Conservation (phyloP, 169 alveolate species). For the Plasmodium coatneyi region DNA sequence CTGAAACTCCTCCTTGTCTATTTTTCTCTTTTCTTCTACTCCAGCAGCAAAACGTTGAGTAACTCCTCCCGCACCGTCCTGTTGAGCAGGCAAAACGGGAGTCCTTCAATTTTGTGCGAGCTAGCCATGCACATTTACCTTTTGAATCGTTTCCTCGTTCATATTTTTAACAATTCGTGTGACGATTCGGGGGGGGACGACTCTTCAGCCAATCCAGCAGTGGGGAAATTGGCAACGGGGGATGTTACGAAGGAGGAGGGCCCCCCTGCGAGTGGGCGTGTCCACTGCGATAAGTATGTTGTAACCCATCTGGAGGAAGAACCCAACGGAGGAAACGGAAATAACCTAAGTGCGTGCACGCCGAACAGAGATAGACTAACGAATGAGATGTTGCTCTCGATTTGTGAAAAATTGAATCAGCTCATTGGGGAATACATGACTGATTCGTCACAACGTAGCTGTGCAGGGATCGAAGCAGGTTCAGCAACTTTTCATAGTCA, state of each 20-base stretch:
- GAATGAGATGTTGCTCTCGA: neutral
- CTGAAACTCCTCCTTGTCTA: conserved; percentile 26
- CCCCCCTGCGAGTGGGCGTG: neutral
- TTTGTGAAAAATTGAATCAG: neutral
- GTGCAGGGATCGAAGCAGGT: neutral
- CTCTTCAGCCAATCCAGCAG: neutral
- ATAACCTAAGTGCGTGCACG: neutral
- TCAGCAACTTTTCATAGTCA: neutral
- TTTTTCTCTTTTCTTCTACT: conserved; percentile 20
- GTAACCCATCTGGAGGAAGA: neutral
- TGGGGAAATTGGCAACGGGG: neutral
- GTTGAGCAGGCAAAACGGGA: neutral
- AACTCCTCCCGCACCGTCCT: neutral
- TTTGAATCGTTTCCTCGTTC: conserved; percentile 5
- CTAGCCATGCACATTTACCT: conserved; percentile 33
- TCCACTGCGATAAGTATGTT: neutral
- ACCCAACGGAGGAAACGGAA: neutral
- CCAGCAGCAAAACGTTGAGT: neutral
- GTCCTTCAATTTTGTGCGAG: neutral
- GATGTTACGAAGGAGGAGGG: neutral
- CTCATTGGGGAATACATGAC: neutral
- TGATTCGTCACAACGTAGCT: neutral
- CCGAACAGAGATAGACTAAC: neutral
- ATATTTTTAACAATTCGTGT: neutral
- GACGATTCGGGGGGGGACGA: neutral